phyloP scores from a whole-genome alignment of 139 green algal species.

The Astrephomene gubernaculifera region DNA sequence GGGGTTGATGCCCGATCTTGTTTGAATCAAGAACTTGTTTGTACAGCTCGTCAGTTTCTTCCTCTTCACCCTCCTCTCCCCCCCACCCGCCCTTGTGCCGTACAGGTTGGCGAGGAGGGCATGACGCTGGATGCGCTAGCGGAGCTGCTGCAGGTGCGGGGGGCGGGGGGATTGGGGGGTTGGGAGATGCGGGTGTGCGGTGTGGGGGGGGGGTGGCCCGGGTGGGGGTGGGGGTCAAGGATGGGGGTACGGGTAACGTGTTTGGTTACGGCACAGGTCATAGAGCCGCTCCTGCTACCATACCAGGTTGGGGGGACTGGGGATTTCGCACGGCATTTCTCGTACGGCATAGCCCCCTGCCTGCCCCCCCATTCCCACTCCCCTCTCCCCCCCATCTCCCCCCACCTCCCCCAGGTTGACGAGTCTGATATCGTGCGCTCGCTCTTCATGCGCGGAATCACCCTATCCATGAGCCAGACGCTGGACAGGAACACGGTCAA shows the following conservation, averaged over 20 bases:
- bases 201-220: neutral
- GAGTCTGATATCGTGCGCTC: constrained; percentile 88
- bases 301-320: no score
- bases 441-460: constrained; percentile 98
- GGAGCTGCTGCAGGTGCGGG: constrained; percentile 61
- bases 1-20: no score
- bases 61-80: no score
- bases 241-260: no score
- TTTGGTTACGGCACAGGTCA: no score
- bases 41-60: no score
- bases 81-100: neutral
- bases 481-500: constrained; percentile 80
- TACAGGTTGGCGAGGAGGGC: constrained; percentile 78
- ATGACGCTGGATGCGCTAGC: constrained; percentile 91
- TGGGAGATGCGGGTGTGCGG: neutral
- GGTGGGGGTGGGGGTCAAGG: neutral
- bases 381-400: neutral
- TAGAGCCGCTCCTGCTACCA: no score
- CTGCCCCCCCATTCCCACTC: neutral
- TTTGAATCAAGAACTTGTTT: no score
- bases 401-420: constrained; percentile 64
- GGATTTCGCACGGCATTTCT: no score
- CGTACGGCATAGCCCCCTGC: no score
- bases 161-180: no score
- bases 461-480: constrained; percentile 89